Percentiles rank a stretch among this genome's conserved stretches.
Conservation (phyloP, 2,329 filamentous ascomycete genomes). For the Rugonectria rugulosa region DNA sequence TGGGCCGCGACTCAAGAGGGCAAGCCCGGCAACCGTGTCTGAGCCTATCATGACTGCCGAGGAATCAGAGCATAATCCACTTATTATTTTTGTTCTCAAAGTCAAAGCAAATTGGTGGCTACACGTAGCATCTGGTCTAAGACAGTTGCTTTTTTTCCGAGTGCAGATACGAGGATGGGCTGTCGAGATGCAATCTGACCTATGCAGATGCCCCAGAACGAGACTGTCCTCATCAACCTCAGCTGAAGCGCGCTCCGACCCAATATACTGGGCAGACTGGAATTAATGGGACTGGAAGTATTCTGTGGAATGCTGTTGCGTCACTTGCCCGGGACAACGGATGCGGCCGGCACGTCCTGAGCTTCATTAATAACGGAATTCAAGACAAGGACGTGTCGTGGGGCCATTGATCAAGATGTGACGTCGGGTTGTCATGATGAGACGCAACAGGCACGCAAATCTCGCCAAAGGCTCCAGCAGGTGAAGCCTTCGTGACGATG, state of each 20-base stretch:
- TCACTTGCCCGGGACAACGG: constrained; percentile 8
- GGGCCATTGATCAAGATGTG: neutral
- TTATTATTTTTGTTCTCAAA: neutral
- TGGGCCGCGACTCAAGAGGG: constrained; percentile 7
- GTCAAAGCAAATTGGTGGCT: neutral
- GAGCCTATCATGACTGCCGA: constrained; percentile 1
- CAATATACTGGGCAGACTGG: neutral
- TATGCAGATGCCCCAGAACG: constrained; percentile 1
- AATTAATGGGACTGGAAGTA: neutral
- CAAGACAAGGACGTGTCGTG: constrained; percentile 1
- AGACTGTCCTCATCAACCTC: neutral
- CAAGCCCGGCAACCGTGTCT: constrained; percentile 4
- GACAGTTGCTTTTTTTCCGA: too few species aligned
- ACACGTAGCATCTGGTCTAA: constrained; percentile 4
- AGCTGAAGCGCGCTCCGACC: neutral
- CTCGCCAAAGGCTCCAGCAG: neutral
- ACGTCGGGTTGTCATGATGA: neutral
- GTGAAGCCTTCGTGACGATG: neutral
- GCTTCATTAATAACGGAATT: neutral
- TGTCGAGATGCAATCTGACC: neutral
- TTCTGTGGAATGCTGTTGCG: neutral
- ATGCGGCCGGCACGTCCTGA: neutral
- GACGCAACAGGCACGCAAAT: constrained; percentile 3
- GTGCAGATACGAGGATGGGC: neutral
- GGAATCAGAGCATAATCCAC: neutral